These are phyloP conservation scores for Elaeis guineensis DNA, from an alignment of 176 grass and related monocot species.

Conservation along the genomic window DNA sequence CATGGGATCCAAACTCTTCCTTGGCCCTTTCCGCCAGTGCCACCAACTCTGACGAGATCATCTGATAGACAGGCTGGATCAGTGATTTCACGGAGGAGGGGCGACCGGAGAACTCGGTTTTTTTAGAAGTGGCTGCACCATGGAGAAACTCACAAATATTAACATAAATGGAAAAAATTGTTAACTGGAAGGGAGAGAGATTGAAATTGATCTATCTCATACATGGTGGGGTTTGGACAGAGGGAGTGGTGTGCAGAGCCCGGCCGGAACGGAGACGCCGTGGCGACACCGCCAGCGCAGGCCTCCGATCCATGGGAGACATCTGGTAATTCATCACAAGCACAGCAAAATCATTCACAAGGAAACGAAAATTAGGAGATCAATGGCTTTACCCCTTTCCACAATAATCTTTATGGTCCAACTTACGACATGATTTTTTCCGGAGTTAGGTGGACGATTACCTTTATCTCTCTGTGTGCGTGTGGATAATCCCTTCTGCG, in stretches of 20 bases:
- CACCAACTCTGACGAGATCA: constrained; percentile 29
- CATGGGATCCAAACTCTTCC: constrained; percentile 21
- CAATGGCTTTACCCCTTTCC: too few relatives aligned
- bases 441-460: too few relatives aligned
- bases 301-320: constrained; percentile 49
- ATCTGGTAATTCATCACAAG: too few relatives aligned
- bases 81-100: constrained; percentile 26
- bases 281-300: constrained; percentile 56
- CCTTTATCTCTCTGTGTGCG: too few relatives aligned
- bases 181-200: too few relatives aligned
- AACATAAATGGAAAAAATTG: background rate
- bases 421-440: too few relatives aligned
- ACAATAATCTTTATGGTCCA: too few relatives aligned
- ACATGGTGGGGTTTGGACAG: constrained; percentile 35
- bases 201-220: background rate
- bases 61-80: constrained; percentile 19
- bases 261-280: constrained; percentile 64
- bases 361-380: too few relatives aligned
- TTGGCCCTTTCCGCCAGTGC: constrained; percentile 12
- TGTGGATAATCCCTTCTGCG: too few relatives aligned
- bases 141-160: background rate
- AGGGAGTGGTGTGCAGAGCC: constrained; percentile 17
- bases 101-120: constrained; percentile 21
- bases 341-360: too few relatives aligned
- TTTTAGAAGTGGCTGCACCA: constrained; percentile 37